These are phyloP conservation scores for Earliella scabrosa DNA, from an alignment of 1,284 basidiomycete genomes.

Conservation along the genomic window DNA sequence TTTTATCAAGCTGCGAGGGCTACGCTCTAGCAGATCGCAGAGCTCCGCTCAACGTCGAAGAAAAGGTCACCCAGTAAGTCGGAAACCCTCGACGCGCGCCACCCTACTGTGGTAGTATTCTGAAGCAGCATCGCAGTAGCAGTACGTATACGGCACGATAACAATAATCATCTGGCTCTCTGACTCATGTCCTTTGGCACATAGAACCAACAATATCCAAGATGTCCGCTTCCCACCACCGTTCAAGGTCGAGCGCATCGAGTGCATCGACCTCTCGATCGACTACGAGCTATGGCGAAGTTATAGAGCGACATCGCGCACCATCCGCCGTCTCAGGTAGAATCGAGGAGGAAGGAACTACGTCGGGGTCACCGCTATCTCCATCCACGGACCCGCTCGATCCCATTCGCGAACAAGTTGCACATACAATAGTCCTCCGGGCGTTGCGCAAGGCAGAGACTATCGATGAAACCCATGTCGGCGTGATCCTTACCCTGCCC, in stretches of 20 bases:
- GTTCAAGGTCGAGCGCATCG: conserved; percentile 2
- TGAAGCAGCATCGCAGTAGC: no score
- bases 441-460: conserved; percentile 53
- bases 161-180: no score
- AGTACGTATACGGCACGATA: no score
- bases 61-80: no score
- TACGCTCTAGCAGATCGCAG: no score
- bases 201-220: no score
- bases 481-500: conserved; percentile 61
- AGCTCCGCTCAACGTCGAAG: no score
- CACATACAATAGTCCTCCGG: conserved; percentile 59
- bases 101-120: no score
- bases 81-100: no score
- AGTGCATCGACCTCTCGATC: conserved; percentile 12
- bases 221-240: conserved; percentile 4
- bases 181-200: no score
- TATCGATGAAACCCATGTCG: conserved; percentile 55
- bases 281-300: conserved; percentile 21
- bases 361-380: conserved; percentile 15
- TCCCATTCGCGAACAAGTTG: conserved; percentile 64
- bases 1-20: no score
- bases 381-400: conserved; percentile 51
- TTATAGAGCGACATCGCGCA: conserved; percentile 6
- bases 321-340: conserved; percentile 1
- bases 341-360: not conserved